Evolutionary conservation across 441 rosid species (phyloP), one percentile per base, ranked within the genome.

Genomic region (Aquilaria agallochum): DNA sequence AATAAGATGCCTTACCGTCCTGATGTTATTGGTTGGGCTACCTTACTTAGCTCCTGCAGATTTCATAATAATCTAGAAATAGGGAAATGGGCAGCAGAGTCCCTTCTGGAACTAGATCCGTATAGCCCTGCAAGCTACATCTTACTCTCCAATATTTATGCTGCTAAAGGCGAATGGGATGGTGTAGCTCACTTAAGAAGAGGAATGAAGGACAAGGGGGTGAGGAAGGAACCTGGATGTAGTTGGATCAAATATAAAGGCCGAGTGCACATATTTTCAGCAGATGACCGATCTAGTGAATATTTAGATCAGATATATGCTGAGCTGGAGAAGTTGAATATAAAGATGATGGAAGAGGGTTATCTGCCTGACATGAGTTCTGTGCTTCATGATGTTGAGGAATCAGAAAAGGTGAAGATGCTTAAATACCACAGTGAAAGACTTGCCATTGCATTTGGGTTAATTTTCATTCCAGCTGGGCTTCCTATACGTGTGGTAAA

Each of bases 391-490:
- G 90, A 91, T 68, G 88, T 91, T 14, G 85, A 76, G 64, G 87
- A 89, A 56, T 84, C 86, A 45, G 79, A 75, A 62, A 91, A 91
- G 77, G 67, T 78, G 69, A 89, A 85, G 83, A 91, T 94, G 96
- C 92, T 94, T 54, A 80, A 72, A 72, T 76, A 75, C 71, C 99
- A 94, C 62, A 91, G 97, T 75, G 97, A 91, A 81, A 91, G 72
- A 80, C 90, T 94, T 48, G 95, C 97, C 54, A 94, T 91, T 71
- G 92, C 97, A 36, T 94, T 94, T 69, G 99, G 96, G 50, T 74
- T 89, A 63, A 70, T 86, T 75, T 83, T 79, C 75, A 67, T 89
- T 64, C 99, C 96, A 70, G 44, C 69, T 45, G 72, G 79, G 49
- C 72, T 84, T 70, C 97, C 92, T 54, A 86, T 94, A 62, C 74